These are phyloP conservation scores for Osmanthus fragrans DNA, from an alignment of 257 asterid genomes.

Conservation along the genomic window DNA sequence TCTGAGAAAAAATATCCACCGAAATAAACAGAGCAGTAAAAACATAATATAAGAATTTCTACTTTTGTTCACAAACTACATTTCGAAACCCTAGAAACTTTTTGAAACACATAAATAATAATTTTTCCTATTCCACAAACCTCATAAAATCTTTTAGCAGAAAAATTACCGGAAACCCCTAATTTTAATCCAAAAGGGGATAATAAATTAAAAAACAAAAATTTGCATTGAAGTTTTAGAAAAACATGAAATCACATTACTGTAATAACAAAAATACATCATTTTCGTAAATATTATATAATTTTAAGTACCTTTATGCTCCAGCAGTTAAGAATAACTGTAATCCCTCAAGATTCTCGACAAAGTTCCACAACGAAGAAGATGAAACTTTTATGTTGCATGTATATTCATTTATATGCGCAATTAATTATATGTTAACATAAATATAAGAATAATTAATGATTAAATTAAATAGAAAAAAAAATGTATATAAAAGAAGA, in stretches of 20 bases:
- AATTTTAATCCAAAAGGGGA: neutral
- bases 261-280: neutral
- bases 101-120: too few species aligned
- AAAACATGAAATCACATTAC: neutral
- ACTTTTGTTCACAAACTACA: neutral
- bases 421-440: too few species aligned
- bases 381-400: neutral
- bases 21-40: neutral
- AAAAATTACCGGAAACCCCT: neutral
- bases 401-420: too few species aligned
- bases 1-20: neutral
- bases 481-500: neutral
- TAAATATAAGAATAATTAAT: too few species aligned
- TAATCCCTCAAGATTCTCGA: neutral
- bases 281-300: neutral
- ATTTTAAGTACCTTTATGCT: slow-evolving; percentile 14
- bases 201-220: neutral
- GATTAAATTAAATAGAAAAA: too few species aligned
- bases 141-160: too few species aligned
- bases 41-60: neutral
- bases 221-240: neutral
- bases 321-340: slow-evolving; percentile 21
- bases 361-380: neutral
- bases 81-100: neutral
- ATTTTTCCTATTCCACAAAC: too few species aligned